Evolutionary conservation across 345 rosid genomes (phyloP).

Genomic region (Eucalyptus erythrocorys): DNA sequence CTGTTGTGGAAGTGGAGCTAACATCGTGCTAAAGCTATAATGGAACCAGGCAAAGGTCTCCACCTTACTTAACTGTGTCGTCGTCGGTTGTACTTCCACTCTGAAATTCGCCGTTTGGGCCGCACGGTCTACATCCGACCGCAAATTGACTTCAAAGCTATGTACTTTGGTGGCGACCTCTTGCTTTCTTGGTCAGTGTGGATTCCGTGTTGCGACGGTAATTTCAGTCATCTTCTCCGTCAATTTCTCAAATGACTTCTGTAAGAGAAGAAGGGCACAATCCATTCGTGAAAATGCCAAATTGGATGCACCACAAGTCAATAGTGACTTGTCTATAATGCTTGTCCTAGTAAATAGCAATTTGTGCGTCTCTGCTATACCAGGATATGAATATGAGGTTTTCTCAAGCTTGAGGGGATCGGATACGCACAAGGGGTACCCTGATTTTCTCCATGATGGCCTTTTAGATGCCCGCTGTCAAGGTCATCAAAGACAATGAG

Average conservation of each 20-base stretch:
- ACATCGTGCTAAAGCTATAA: neutral
- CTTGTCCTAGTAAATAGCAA: neutral
- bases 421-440: neutral
- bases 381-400: neutral
- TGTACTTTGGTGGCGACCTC: neutral
- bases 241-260: neutral
- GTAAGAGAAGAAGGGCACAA: neutral
- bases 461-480: neutral
- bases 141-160: neutral
- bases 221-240: neutral
- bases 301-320: neutral
- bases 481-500: neutral
- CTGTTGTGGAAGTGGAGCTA: neutral
- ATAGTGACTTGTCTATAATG: neutral
- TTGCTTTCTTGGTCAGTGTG: neutral
- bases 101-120: neutral
- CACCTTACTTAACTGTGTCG: neutral
- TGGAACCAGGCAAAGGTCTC: neutral
- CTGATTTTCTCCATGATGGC: neutral
- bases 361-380: neutral
- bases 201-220: neutral
- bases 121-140: neutral
- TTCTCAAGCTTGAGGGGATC: neutral
- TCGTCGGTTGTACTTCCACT: neutral
- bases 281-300: neutral